A percentile compares a stretch with the other conserved stretches of the same genome.
These are phyloP conservation scores for Pseudotsuga menziesii DNA, from an alignment of 75 land plant genomes.

Conservation along the genomic window DNA sequence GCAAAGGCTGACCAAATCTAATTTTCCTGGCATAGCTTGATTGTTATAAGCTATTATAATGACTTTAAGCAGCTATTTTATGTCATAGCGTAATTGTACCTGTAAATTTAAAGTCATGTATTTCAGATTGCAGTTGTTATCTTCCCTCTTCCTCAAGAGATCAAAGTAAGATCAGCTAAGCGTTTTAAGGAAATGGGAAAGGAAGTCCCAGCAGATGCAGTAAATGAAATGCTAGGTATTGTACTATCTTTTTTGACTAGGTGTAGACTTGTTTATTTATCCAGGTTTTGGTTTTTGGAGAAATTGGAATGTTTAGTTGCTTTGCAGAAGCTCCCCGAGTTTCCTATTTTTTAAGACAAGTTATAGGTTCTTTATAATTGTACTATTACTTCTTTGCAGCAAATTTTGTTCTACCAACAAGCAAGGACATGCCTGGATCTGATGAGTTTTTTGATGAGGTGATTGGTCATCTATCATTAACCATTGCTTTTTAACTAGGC, in stretches of 20 bases:
- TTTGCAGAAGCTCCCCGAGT: background rate
- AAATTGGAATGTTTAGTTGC: background rate
- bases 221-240: constrained; percentile 53
- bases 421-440: constrained; percentile 37
- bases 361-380: background rate
- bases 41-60: background rate
- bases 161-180: constrained; percentile 21
- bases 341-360: background rate
- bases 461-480: background rate
- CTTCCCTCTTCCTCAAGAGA: constrained; percentile 37
- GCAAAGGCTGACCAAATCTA: background rate
- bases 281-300: background rate
- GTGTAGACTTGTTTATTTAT: constrained; percentile 5
- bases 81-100: background rate
- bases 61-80: background rate
- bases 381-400: constrained; percentile 18
- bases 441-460: constrained; percentile 54
- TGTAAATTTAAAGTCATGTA: background rate
- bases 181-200: constrained; percentile 57
- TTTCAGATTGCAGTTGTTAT: constrained; percentile 51
- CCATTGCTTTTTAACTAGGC: background rate
- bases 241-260: background rate
- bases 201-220: constrained; percentile 56
- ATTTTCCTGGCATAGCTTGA: background rate
- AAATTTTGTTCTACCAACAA: constrained; percentile 36